Evolutionary conservation across 768 basidiomycete species (phyloP).

Genomic region (Phanerochaete carnosa): DNA sequence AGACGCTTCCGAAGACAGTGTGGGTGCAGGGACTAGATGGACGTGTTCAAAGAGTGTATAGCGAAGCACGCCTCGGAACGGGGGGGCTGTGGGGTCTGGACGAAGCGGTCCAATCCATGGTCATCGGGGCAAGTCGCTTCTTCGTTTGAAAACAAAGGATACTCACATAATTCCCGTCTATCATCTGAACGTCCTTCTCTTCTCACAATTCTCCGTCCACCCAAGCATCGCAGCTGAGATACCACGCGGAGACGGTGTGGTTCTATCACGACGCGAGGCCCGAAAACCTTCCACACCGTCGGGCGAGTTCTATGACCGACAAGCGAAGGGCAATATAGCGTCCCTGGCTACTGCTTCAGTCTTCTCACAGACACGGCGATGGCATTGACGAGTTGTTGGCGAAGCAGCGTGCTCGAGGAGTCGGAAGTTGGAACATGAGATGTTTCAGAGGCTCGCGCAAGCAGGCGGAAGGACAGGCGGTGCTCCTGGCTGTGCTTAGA

Average conservation of each 20-base stretch:
- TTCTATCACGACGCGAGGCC: too few relatives aligned
- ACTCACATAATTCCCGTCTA: neutral
- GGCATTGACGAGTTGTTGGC: too few relatives aligned
- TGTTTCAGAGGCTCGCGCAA: neutral
- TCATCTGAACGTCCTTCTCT: neutral
- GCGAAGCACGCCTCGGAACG: neutral
- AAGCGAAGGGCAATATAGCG: too few relatives aligned
- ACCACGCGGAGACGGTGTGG: too few relatives aligned
- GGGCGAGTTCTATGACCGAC: too few relatives aligned
- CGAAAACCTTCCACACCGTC: too few relatives aligned
- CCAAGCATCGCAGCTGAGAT: neutral
- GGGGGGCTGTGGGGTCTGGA: neutral
- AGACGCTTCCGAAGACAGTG: neutral
- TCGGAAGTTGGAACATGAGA: neutral
- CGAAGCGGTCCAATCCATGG: neutral
- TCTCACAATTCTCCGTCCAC: neutral
- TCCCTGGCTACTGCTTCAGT: too few relatives aligned
- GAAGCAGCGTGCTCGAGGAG: too few relatives aligned
- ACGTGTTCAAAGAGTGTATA: neutral
- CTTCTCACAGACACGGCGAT: too few relatives aligned
- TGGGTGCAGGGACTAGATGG: too few relatives aligned
- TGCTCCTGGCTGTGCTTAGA: neutral
- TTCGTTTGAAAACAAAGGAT: neutral
- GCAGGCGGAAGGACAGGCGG: neutral
- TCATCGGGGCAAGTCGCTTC: neutral